Evolutionary conservation across 306 rosid species (phyloP).

Genomic region (Prunus padus): DNA sequence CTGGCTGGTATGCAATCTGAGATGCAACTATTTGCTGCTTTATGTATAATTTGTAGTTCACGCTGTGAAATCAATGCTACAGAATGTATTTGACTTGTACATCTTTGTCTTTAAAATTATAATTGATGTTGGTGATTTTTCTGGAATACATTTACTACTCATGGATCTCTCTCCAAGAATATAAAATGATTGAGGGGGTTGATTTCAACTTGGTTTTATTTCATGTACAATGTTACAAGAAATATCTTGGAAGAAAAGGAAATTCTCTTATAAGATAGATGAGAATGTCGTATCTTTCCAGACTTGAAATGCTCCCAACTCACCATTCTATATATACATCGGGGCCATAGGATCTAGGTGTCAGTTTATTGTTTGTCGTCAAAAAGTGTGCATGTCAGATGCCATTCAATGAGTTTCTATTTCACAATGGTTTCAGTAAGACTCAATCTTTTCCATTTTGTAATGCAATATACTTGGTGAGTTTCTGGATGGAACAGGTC

Average conservation of each 20-base stretch:
- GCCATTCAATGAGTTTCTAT: neutral
- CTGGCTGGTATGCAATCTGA: constrained; percentile 54
- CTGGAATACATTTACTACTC: neutral
- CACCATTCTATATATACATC: neutral
- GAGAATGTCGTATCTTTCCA: neutral
- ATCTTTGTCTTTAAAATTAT: neutral
- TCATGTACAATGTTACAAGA: neutral
- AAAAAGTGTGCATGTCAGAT: neutral
- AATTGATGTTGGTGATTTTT: neutral
- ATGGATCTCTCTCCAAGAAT: neutral
- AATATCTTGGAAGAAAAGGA: neutral
- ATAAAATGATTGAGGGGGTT: neutral
- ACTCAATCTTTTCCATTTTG: neutral
- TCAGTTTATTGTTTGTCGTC: neutral
- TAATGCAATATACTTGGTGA: neutral
- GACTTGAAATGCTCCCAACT: neutral
- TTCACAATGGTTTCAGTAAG: neutral
- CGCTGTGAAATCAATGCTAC: neutral
- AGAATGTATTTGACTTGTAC: neutral
- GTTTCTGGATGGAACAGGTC: neutral
- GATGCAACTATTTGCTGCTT: neutral
- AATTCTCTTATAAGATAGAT: neutral
- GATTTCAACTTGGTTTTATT: neutral
- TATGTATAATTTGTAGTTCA: neutral
- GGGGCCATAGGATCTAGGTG: neutral